These are phyloP conservation scores for Tuber indicum DNA, from an alignment of 495 filamentous ascomycete species.

Conservation along the genomic window DNA sequence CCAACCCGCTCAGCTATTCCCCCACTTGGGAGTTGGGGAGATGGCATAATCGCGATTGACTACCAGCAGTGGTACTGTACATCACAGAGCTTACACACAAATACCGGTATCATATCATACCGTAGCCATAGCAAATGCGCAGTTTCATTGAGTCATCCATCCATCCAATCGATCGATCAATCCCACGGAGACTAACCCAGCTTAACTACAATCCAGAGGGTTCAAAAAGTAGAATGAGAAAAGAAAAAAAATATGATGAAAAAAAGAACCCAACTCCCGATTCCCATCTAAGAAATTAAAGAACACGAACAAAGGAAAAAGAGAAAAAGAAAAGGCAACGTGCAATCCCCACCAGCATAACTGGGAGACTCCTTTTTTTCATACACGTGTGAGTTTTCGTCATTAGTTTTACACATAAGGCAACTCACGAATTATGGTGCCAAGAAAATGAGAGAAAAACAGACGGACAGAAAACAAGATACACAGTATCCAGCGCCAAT, in stretches of 20 bases:
- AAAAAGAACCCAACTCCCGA: not conserved
- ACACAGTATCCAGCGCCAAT: not conserved
- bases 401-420: not conserved
- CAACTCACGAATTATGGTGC: not conserved
- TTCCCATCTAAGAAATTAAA: conserved; percentile 4
- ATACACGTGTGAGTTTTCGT: not conserved
- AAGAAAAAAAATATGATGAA: not conserved
- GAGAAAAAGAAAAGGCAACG: not conserved
- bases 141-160: not conserved
- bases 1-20: not conserved
- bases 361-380: not conserved
- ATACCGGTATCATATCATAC: not conserved
- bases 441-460: not conserved
- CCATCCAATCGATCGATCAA: not conserved
- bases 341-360: not conserved
- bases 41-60: not conserved
- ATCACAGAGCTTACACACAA: not conserved
- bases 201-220: not conserved
- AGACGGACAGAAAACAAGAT: not conserved
- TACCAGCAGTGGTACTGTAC: not conserved
- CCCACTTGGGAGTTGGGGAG: not conserved
- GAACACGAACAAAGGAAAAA: not conserved
- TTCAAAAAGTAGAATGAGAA: not conserved
- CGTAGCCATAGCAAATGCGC: not conserved
- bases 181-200: not conserved